Evolutionary conservation across 495 filamentous ascomycete species (phyloP).

Genomic region (Tuber brumale): DNA sequence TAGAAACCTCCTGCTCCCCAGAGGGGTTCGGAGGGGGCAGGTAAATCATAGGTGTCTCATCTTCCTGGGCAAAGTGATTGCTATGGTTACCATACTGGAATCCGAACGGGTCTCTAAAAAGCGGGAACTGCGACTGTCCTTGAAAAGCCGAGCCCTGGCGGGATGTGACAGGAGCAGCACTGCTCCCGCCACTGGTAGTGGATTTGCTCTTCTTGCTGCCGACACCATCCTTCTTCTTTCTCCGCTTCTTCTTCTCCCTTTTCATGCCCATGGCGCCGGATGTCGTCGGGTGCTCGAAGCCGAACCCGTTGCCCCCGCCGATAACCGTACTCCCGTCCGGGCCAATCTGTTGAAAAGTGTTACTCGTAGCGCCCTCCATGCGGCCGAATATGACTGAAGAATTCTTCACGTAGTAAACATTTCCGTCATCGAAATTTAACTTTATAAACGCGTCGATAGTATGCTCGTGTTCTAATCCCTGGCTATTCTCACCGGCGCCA

Average conservation of each 20-base stretch:
- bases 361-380: constrained; percentile 30
- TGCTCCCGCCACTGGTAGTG: constrained; percentile 23
- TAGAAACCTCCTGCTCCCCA: constrained; percentile 6
- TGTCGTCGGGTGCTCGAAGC: constrained; percentile 33
- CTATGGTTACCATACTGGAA: neutral
- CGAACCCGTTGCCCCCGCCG: constrained; percentile 18
- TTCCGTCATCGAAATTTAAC: constrained; percentile 41
- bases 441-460: constrained; percentile 39
- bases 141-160: neutral
- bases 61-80: constrained; percentile 5
- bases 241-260: constrained; percentile 39
- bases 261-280: constrained; percentile 33
- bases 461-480: constrained; percentile 4
- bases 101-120: constrained; percentile 26
- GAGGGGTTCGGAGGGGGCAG: constrained; percentile 22
- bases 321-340: constrained; percentile 40
- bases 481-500: neutral
- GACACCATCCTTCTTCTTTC: constrained; percentile 36
- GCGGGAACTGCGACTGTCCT: constrained; percentile 6
- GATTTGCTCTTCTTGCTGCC: constrained; percentile 13
- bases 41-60: constrained; percentile 38
- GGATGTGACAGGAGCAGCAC: constrained; percentile 6
- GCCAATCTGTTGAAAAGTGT: constrained; percentile 28
- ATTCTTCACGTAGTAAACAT: constrained; percentile 40
- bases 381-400: constrained; percentile 37